phyloP scores from a whole-genome alignment of 1,284 basidiomycete genomes.

The Ganoderma resinaceum region DNA sequence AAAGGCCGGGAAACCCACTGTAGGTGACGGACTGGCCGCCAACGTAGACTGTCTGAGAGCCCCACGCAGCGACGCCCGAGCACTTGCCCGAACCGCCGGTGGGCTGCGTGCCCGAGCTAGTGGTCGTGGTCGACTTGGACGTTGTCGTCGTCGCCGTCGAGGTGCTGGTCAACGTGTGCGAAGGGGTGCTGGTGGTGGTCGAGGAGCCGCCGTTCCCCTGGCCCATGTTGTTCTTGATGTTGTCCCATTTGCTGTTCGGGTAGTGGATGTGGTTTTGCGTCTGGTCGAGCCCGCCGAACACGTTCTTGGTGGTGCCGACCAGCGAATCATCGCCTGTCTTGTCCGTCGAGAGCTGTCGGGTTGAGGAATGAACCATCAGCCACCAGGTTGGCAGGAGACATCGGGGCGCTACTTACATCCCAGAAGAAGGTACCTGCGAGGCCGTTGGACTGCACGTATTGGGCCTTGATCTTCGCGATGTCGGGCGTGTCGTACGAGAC shows the following conservation, averaged over 20 bases:
- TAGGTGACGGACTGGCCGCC: conserved; percentile 58
- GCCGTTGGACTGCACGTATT: conserved; percentile 72
- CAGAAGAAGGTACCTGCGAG: conserved; percentile 86
- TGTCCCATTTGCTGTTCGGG: conserved; percentile 72
- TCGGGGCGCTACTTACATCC: conserved; percentile 56
- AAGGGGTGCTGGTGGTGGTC: background rate
- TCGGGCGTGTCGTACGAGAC: conserved; percentile 86
- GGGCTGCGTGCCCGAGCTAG: conserved; percentile 28
- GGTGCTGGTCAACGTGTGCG: background rate
- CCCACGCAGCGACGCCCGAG: conserved; percentile 51
- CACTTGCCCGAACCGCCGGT: conserved; percentile 50
- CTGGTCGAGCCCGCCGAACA: conserved; percentile 63
- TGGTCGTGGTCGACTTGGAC: conserved; percentile 36
- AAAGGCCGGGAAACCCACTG: conserved; percentile 43
- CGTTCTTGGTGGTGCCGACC: conserved; percentile 54
- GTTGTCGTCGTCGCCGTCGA: conserved; percentile 17
- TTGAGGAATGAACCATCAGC: background rate
- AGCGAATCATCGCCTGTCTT: conserved; percentile 64
- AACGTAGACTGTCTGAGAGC: conserved; percentile 50
- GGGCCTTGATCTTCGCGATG: conserved; percentile 76
- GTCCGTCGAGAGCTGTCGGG: conserved; percentile 65
- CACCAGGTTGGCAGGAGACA: background rate
- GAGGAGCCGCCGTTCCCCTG: conserved; percentile 18
- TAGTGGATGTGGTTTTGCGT: conserved; percentile 77
- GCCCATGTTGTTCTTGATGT: conserved; percentile 70